Conservation (phyloP, 2,329 filamentous ascomycete species). For the Fusarium illudens region DNA sequence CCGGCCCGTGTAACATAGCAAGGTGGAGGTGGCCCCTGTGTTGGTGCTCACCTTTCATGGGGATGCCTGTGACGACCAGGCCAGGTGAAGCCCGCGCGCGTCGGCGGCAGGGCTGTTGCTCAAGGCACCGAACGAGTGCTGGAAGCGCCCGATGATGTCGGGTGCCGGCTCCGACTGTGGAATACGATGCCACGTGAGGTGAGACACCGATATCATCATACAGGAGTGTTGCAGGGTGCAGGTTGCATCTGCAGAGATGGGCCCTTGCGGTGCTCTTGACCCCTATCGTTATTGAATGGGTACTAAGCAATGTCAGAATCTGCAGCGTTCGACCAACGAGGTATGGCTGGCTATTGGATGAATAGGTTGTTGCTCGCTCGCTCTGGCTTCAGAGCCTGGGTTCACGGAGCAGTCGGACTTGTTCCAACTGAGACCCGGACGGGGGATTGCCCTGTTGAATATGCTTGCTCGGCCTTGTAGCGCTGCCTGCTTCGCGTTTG, state of each 20-base stretch:
- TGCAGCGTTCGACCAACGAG: conserved; percentile 32
- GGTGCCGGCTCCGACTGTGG: conserved; percentile 8
- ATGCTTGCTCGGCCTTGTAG: conserved; percentile 12
- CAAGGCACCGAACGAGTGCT: neutral
- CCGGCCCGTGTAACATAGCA: conserved; percentile 19
- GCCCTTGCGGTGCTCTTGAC: conserved; percentile 6
- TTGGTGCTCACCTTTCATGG: conserved; percentile 20
- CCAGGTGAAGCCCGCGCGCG: neutral
- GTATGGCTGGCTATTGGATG: conserved; percentile 19
- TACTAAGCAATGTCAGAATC: conserved; percentile 23
- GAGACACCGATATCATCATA: conserved; percentile 32
- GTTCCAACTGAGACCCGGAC: conserved; percentile 20
- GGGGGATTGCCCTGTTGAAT: conserved; percentile 17
- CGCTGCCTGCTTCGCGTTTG: conserved; percentile 23
- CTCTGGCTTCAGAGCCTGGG: conserved; percentile 9
- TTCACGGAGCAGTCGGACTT: conserved; percentile 24
- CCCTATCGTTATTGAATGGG: conserved; percentile 12
- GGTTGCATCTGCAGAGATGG: conserved; percentile 23
- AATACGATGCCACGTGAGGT: conserved; percentile 19
- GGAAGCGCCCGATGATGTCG: conserved; percentile 14
- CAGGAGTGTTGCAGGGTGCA: conserved; percentile 22
- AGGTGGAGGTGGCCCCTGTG: conserved; percentile 9
- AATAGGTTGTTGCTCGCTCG: conserved; percentile 14
- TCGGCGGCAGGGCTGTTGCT: conserved; percentile 1
- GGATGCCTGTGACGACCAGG: conserved; percentile 18